Evolutionary conservation across 2,329 filamentous ascomycete species (phyloP), one percentile per base, ranked within the genome.

Genomic region (Aspergillus viridinutans): DNA sequence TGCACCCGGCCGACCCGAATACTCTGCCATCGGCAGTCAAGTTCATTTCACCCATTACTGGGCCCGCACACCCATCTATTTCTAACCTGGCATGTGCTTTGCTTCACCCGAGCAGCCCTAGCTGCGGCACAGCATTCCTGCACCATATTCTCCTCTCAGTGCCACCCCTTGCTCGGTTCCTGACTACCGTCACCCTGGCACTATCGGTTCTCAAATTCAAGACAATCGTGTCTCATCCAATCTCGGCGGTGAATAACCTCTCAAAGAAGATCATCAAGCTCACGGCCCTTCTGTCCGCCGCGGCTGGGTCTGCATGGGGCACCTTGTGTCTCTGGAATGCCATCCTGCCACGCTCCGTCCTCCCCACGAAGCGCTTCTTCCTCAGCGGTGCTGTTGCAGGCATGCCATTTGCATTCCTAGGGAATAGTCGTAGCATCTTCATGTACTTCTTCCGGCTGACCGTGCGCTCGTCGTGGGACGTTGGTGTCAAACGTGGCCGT

Each of bases 281-380:
- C 71, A 87, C 88, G 0, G 81, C 90, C 4, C 92, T 96, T 67
- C 78, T 91, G 50, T 92, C 92, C 0, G 90, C 90, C 17, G 83
- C 90, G n/a, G 86, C 96, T 57, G 91, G 90, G 14, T 90, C 90
- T 0, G 85, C 86, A 32, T 99, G 94, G 94, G 92, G 87, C 1
- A 88, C 86, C 56, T 87, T 97, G 64, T 99, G 93, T 77, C 82
- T 97, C 67, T 92, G 97, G 80, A 90, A 96, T 74, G 79, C 83
- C 49, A 82, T 88, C 67, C 81, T 97, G 1, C 92, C 93, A 0
- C 83, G 88, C 2, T 82, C 82, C 5, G 80, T 92, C 8, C 80
- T 97, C 0, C 84, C 92, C 0, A 92, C 88, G 0, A 89, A 94
- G 71, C 85, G 94, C 23, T 95, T 94, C 81, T 96, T 95, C 81